phyloP scores from a whole-genome alignment of 768 basidiomycete species.

The Boletus bicolor region DNA sequence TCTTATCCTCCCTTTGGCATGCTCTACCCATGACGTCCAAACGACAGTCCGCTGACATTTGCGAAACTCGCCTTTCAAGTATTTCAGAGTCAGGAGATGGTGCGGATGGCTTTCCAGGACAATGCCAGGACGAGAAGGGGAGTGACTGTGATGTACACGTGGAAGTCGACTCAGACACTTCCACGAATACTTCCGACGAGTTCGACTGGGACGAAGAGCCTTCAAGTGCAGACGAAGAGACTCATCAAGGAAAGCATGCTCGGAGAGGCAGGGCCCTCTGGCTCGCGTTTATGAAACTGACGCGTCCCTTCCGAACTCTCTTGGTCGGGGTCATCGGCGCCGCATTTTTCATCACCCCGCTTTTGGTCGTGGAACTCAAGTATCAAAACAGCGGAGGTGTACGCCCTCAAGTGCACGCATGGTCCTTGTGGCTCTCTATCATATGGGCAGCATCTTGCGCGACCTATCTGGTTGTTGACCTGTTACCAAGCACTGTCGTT shows the following conservation, averaged over 20 bases:
- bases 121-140: slow-evolving; percentile 11
- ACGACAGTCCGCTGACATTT: slow-evolving; percentile 5
- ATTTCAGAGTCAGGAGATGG: slow-evolving; percentile 9
- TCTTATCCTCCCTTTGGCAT: neutral
- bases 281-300: slow-evolving; percentile 64
- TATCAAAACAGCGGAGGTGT: slow-evolving; percentile 46
- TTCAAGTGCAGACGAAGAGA: slow-evolving; percentile 29
- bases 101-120: neutral
- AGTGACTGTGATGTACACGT: slow-evolving; percentile 8
- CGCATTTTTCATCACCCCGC: slow-evolving; percentile 64
- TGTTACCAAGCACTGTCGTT: slow-evolving; percentile 55
- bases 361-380: slow-evolving; percentile 63
- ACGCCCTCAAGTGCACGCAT: slow-evolving; percentile 55
- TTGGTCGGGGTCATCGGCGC: slow-evolving; percentile 57
- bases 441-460: slow-evolving; percentile 60
- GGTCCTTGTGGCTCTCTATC: slow-evolving; percentile 68
- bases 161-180: slow-evolving; percentile 34
- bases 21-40: slow-evolving; percentile 14
- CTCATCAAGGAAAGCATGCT: slow-evolving; percentile 39
- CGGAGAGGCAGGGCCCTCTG: slow-evolving; percentile 62
- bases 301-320: slow-evolving; percentile 55
- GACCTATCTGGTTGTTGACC: slow-evolving; percentile 64
- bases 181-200: slow-evolving; percentile 62
- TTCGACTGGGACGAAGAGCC: slow-evolving; percentile 71
- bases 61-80: slow-evolving; percentile 4